A percentile compares a stretch with the other conserved stretches of the same genome.
Conservation (phyloP, 495 filamentous ascomycete species). For the Neurospora sublineolata region DNA sequence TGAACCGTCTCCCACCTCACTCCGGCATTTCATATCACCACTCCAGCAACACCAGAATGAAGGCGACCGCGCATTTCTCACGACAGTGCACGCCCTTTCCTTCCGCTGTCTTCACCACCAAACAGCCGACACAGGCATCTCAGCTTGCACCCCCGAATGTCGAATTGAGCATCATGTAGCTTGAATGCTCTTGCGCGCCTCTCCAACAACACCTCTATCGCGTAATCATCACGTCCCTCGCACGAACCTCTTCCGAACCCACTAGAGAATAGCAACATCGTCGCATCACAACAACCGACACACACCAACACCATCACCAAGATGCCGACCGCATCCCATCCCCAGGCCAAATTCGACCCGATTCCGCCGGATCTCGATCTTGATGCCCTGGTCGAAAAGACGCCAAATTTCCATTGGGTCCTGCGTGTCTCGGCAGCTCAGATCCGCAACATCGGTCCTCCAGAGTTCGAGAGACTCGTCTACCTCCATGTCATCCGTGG, state of each 20-base stretch:
- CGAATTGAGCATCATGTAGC: neutral
- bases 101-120: neutral
- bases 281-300: neutral
- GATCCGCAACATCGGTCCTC: conserved; percentile 57
- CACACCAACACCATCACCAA: conserved; percentile 7
- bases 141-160: neutral
- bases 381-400: conserved; percentile 55
- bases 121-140: neutral
- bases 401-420: conserved; percentile 75
- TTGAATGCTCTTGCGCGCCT: neutral
- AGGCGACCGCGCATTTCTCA: neutral
- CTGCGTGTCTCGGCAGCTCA: conserved; percentile 61
- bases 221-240: neutral
- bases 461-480: conserved; percentile 71
- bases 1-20: neutral
- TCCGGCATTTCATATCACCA: neutral
- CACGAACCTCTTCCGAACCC: neutral
- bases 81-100: neutral
- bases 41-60: neutral
- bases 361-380: conserved; percentile 77
- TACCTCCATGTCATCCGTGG: conserved; percentile 66
- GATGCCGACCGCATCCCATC: conserved; percentile 61
- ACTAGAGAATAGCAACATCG: neutral
- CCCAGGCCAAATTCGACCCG: conserved; percentile 66
- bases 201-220: neutral